Base-by-base conservation (phyloP, 1,284 basidiomycete species). In the Cryptococcus amylolentus region DNA sequence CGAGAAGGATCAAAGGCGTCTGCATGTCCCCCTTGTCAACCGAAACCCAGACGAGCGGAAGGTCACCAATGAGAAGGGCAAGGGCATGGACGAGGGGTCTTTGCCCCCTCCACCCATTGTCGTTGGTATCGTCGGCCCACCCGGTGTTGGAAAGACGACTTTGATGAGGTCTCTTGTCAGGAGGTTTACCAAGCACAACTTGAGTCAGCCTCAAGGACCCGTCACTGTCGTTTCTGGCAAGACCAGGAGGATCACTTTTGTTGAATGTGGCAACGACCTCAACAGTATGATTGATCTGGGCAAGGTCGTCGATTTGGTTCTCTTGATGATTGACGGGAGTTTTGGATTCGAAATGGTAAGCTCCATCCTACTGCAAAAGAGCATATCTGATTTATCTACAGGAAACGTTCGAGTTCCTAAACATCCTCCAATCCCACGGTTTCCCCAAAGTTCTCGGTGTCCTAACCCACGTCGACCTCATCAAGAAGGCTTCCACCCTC, bases 331-430 rank as follows among this genome's bases (percentile, higher is more conserved):
- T 66, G 96, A 99, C 71, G 95, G 91, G 4, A 93, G 89, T 42
- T 98, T 95, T 76, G 95, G 95, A 1, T 96, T 98, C 67, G 95
- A 99, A 79, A 98, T 98, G 96, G 91, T 91, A 62, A 61, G 84
- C 67, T 16, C 6, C 40, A 1, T 31, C 20, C 43, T 35, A 23
- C 41, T 12, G n/a, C 27, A 6, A 7, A 4, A 18, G 20, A 20
- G 23, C n/a, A 23, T 3, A 26, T 13, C 37, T 53, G 43, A 54
- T 37, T 16, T 23, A 16, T 40, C 5, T 28, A 3, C 69, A 95
- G 92, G 96, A 98, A 87, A 95, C 92, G 0, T 98, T 99, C 72
- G 95, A 99, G 78, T 98, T 98, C 63, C 85, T 99, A 58, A 98
- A 98, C 67, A 87, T 98, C 61, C 85, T 99, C 28, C 94, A 97